Base-by-base conservation (phyloP, 441 rosid genomes). In the Biscutella laevigata region DNA sequence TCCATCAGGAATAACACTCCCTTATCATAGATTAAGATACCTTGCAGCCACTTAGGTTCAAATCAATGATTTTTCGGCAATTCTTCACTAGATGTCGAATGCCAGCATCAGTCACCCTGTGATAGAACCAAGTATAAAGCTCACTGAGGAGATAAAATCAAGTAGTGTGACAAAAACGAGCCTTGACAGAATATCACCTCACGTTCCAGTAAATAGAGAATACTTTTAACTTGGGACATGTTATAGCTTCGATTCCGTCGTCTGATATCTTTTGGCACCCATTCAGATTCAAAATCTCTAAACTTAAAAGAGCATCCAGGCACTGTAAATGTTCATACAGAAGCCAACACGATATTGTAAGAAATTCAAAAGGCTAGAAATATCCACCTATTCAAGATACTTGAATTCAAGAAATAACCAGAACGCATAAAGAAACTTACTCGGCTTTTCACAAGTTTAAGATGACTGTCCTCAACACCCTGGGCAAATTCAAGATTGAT, bases 241-340 rank as follows among this genome's bases (percentile, higher is more conserved):
- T 71, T 68, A 90, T 62, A 36, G 79, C 78, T 68, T 81, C 88
- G 29, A 87, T 66, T 62, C 95, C 98, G n/a, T 60, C 73, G 77
- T 90, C 98, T 4, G 95, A 81, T 46, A 86, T 81, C 85, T 90
- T 90, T 71, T 86, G 98, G 80, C 98, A 90, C 34, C 82, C 95
- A 61, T 90, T 90, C 62, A 90, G 74, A 67, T 90, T 90, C 62
- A 90, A 74, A 37, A 70, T 68, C 63, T 90, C 92, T 71, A 90
- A 67, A 48, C 74, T 57, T 63, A 64, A 64, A 61, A 90, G 87
- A 45, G 83, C 74, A 39, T 64, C 72, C 5, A 17, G 50, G 57
- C 44, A 73, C 97, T 90, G 83, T n/a, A 57, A 68, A 66, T 37
- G 52, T 44, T 56, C 33, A 59, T 9, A 57, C 43, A 40, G 21